Evolutionary conservation across 2,329 filamentous ascomycete genomes (phyloP).

Genomic region (Pseudogymnoascus sp.): DNA sequence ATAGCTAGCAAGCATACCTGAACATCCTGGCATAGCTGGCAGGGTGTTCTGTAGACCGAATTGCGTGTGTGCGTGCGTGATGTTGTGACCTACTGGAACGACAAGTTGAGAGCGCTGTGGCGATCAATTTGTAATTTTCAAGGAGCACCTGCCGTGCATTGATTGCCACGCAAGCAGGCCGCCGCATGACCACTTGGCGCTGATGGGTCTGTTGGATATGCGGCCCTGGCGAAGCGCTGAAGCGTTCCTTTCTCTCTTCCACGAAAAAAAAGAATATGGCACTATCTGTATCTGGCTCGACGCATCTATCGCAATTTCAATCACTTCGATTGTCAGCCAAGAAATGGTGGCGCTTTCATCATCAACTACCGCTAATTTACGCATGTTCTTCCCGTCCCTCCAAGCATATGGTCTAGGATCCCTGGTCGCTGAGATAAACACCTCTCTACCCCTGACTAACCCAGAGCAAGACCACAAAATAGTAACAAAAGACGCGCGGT

Average conservation of each 20-base stretch:
- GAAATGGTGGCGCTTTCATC: neutral
- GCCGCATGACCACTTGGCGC: neutral
- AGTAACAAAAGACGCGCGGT: neutral
- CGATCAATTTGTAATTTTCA: constrained; percentile 7
- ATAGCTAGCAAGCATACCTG: neutral
- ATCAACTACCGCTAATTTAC: neutral
- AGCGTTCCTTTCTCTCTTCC: neutral
- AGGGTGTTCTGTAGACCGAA: neutral
- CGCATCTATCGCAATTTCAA: constrained; percentile 6
- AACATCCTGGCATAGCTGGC: neutral
- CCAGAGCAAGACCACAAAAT: neutral
- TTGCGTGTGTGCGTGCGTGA: neutral
- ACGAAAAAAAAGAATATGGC: neutral
- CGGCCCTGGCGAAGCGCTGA: neutral
- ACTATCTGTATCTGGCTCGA: neutral
- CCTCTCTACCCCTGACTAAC: neutral
- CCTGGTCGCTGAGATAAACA: constrained; percentile 3
- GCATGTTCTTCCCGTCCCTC: neutral
- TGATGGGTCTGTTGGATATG: neutral
- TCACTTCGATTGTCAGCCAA: neutral
- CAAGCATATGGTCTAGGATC: neutral
- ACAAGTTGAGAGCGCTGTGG: neutral
- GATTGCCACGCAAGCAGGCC: neutral
- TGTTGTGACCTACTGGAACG: neutral
- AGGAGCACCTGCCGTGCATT: neutral